These are phyloP conservation scores for Geosmithia flava DNA, from an alignment of 2,329 filamentous ascomycete genomes.

Conservation along the genomic window DNA sequence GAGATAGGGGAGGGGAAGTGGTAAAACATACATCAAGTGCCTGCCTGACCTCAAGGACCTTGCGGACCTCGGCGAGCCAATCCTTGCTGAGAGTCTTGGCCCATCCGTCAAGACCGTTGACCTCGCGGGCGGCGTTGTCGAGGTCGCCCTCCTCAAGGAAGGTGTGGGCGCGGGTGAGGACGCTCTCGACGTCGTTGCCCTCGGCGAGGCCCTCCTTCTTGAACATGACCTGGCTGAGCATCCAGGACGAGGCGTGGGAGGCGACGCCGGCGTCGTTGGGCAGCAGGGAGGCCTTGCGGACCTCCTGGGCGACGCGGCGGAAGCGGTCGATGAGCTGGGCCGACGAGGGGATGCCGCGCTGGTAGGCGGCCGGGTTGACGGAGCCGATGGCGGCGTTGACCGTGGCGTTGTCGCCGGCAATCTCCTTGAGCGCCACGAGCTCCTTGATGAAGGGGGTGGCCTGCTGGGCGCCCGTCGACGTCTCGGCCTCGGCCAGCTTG, in stretches of 20 bases:
- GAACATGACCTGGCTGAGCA: slow-evolving; percentile 91
- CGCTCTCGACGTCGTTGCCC: slow-evolving; percentile 85
- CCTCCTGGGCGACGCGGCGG: slow-evolving; percentile 81
- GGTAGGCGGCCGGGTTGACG: slow-evolving; percentile 88
- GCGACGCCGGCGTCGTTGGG: slow-evolving; percentile 92
- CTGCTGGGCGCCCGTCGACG: slow-evolving; percentile 16
- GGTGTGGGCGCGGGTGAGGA: slow-evolving; percentile 79
- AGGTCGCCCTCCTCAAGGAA: slow-evolving; percentile 87
- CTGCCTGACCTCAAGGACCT: slow-evolving; percentile 90
- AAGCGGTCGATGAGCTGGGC: slow-evolving; percentile 90
- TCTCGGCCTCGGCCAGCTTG: slow-evolving; percentile 56
- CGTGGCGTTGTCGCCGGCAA: slow-evolving; percentile 70
- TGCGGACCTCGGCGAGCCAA: slow-evolving; percentile 83
- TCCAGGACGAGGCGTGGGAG: slow-evolving; percentile 79
- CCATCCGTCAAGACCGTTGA: slow-evolving; percentile 90
- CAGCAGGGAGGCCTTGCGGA: slow-evolving; percentile 84
- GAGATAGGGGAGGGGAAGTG: background rate
- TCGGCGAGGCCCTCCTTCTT: slow-evolving; percentile 79
- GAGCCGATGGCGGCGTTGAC: slow-evolving; percentile 92
- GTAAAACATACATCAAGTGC: slow-evolving; percentile 71
- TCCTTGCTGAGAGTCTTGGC: slow-evolving; percentile 89
- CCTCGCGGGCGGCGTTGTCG: slow-evolving; percentile 83
- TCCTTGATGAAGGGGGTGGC: slow-evolving; percentile 84
- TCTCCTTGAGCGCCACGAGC: slow-evolving; percentile 87
- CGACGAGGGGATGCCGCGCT: slow-evolving; percentile 74